Conservation (phyloP, 2,329 filamentous ascomycete genomes). For the Claviceps fusiformis region DNA sequence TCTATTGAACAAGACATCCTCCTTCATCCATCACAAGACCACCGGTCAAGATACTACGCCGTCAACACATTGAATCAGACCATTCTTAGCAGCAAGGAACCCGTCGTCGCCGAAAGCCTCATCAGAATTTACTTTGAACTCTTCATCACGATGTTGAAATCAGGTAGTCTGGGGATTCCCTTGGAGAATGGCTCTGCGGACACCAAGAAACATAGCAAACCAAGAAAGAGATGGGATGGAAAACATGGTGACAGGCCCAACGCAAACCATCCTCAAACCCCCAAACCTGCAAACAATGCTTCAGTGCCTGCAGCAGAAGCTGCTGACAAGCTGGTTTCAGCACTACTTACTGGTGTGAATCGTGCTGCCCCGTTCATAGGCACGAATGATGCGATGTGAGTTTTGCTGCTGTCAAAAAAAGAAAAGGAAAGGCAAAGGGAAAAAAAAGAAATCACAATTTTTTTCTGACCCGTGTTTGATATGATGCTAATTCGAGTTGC, state of each 20-base stretch:
- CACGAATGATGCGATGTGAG: constrained; percentile 60
- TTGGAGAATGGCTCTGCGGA: constrained; percentile 32
- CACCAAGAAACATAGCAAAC: constrained; percentile 8
- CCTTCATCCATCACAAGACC: constrained; percentile 73
- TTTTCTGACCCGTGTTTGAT: not conserved
- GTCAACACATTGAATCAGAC: constrained; percentile 97
- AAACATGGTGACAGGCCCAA: constrained; percentile 11
- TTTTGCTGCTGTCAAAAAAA: constrained; percentile 2
- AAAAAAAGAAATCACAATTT: not conserved
- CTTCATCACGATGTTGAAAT: constrained; percentile 72
- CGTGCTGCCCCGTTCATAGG: constrained; percentile 87
- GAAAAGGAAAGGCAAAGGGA: too few species aligned
- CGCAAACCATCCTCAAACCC: not conserved
- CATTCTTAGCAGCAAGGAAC: constrained; percentile 74
- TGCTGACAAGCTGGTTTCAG: constrained; percentile 82
- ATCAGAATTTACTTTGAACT: constrained; percentile 85
- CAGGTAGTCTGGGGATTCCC: constrained; percentile 21
- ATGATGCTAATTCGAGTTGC: constrained; percentile 7
- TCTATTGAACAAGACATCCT: constrained; percentile 79
- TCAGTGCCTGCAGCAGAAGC: constrained; percentile 49
- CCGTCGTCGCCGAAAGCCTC: constrained; percentile 64
- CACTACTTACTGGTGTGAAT: constrained; percentile 86
- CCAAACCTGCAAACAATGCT: constrained; percentile 6
- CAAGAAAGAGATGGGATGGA: constrained; percentile 13
- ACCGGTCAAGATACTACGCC: constrained; percentile 87